Conservation (phyloP, 805 yeast species). For the Kodamaea laetipori region DNA sequence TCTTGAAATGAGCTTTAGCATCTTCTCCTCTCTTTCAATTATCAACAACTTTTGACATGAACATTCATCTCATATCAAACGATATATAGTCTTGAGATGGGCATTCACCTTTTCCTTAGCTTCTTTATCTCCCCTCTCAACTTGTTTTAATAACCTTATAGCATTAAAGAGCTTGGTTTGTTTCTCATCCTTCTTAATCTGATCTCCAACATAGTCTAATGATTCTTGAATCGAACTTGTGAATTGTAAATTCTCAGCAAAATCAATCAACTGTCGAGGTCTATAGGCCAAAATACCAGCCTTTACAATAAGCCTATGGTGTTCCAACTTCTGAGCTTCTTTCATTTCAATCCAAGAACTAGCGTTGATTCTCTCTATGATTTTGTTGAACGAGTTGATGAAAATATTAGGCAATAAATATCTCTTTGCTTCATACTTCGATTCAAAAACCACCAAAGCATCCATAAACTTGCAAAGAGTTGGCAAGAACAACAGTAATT, state of each 20-base stretch:
- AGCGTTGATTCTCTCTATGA: slow-evolving; percentile 26
- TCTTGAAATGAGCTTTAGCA: too few species aligned
- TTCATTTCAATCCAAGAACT: slow-evolving; percentile 27
- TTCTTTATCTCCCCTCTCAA: slow-evolving; percentile 6
- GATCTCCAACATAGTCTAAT: slow-evolving; percentile 23
- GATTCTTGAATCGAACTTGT: slow-evolving; percentile 24
- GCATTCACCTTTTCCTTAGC: slow-evolving; percentile 10
- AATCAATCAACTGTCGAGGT: slow-evolving; percentile 26
- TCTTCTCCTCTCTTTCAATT: neutral
- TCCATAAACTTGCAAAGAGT: slow-evolving; percentile 28
- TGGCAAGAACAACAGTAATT: slow-evolving; percentile 24
- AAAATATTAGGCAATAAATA: slow-evolving; percentile 21
- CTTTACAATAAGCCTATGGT: slow-evolving; percentile 30
- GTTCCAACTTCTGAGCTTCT: slow-evolving; percentile 17
- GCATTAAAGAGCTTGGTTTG: slow-evolving; percentile 9
- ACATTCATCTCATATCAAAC: neutral
- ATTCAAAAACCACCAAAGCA: slow-evolving; percentile 22
- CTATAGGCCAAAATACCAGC: slow-evolving; percentile 32
- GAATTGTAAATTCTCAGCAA: slow-evolving; percentile 20
- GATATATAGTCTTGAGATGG: slow-evolving; percentile 1
- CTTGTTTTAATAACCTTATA: slow-evolving; percentile 5
- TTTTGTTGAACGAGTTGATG: slow-evolving; percentile 27
- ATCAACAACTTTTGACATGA: slow-evolving; percentile 1
- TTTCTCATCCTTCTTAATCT: slow-evolving; percentile 3
- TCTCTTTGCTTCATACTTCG: slow-evolving; percentile 17